Evolutionary conservation across 202 grass and related monocot species (phyloP), one percentile per base, ranked within the genome.

Genomic region (Elaeis oleifera): DNA sequence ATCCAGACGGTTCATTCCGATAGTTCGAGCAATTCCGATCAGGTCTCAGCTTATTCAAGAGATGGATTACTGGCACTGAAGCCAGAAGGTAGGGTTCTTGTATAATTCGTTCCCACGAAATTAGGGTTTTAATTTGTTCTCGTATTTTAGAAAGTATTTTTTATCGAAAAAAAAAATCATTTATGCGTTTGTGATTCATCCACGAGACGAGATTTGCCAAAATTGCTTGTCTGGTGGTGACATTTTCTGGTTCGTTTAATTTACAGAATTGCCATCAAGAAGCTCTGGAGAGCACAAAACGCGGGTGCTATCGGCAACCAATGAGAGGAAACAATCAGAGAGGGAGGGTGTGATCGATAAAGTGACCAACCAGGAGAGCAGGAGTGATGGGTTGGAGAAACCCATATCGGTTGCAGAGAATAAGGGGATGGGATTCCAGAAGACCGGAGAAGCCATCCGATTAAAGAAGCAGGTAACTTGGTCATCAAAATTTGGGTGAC

Each of bases 281-380:
- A 82, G 67, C 36, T 50, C 18, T 54, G 73, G 55, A 60, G 84
- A 90, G 56, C 87, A 85, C 63, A 96, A 81, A 25, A 90, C 51
- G 71, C 78, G 86, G 7, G 80, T 71, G 22, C 77, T 95, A 24
- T 79, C 74, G 23, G 66, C 55, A 14, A 74, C 73, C 59, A 74
- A 61, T 23, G 58, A 64, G 16, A 71, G 60, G 14, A 54, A 36
- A 59, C 11, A 9, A 16, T 22, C 57, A 29, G 18, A 50, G 29
- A 65, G 57, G 0, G 7, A 54, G 32, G 50, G 59, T 54, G 18
- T 54, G 1, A 28, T 32, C 19, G 59, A 56, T 16, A 49, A 51
- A 28, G 19, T 51, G 36, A 31, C 50, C 25, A 54, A 22, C 50
- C 16, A 4, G 23, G 54, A 4, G 32, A 64, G 53, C 49, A 49